Conservation (phyloP, 192 early-diverging fungal species). For the Coemansia sp. region DNA sequence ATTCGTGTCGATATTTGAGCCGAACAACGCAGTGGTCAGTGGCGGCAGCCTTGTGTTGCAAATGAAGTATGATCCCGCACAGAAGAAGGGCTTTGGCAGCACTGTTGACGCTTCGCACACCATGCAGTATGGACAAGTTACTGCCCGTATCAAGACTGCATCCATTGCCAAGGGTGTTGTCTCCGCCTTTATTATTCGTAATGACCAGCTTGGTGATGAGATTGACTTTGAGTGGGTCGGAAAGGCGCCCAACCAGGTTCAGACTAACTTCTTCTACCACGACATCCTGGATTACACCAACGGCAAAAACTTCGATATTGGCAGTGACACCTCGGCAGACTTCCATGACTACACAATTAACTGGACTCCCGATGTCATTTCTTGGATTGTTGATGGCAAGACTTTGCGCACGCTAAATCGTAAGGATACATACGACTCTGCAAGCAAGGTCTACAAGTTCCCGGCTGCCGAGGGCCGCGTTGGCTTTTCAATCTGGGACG, state of each 20-base stretch:
- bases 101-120: slow-evolving; percentile 41
- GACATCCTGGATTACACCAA: slow-evolving; percentile 55
- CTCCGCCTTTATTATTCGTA: slow-evolving; percentile 55
- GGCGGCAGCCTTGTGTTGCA: slow-evolving; percentile 37
- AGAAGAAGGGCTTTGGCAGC: slow-evolving; percentile 56
- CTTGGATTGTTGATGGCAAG: slow-evolving; percentile 59
- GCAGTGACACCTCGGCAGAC: slow-evolving; percentile 35
- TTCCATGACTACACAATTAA: slow-evolving; percentile 62
- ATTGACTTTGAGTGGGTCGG: slow-evolving; percentile 70
- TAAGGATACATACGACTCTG: slow-evolving; percentile 47
- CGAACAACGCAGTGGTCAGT: slow-evolving; percentile 27
- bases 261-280: slow-evolving; percentile 65
- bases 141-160: slow-evolving; percentile 60
- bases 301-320: slow-evolving; percentile 32
- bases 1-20: slow-evolving; percentile 47
- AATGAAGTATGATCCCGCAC: slow-evolving; percentile 28
- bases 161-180: slow-evolving; percentile 54
- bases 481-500: slow-evolving; percentile 66
- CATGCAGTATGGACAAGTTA: slow-evolving; percentile 58
- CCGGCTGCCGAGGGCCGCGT: slow-evolving; percentile 54
- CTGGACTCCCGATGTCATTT: slow-evolving; percentile 53
- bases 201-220: slow-evolving; percentile 55
- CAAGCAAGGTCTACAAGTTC: slow-evolving; percentile 39
- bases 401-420: slow-evolving; percentile 50
- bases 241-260: slow-evolving; percentile 46